These are phyloP conservation scores for Albifimbria verrucaria DNA, from an alignment of 2,329 filamentous ascomycete genomes.

Conservation along the genomic window DNA sequence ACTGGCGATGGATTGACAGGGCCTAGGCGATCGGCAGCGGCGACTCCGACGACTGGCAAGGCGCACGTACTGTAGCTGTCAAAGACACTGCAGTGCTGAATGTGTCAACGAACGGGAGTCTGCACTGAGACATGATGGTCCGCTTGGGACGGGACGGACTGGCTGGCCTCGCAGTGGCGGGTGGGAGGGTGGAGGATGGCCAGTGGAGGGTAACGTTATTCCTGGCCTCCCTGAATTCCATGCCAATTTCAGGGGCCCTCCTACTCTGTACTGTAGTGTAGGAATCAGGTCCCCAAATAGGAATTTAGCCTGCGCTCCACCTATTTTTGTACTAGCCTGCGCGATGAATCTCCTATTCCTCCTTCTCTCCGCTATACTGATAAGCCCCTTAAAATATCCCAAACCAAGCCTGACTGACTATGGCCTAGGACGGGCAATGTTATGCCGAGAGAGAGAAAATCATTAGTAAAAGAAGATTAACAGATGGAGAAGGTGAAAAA, in stretches of 20 bases:
- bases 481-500: too few species aligned
- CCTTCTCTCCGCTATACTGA: background rate
- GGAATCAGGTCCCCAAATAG: background rate
- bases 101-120: conserved; percentile 7
- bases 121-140: conserved; percentile 34
- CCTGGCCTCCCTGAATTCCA: background rate
- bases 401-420: too few species aligned
- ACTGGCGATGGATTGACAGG: background rate
- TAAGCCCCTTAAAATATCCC: background rate
- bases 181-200: background rate
- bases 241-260: background rate
- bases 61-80: background rate
- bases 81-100: background rate
- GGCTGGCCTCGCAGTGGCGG: too few species aligned
- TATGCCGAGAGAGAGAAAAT: too few species aligned
- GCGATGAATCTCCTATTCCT: background rate
- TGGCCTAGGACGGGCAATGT: too few species aligned
- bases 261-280: too few species aligned
- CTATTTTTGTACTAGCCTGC: background rate
- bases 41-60: background rate
- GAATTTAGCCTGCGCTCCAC: background rate
- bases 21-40: background rate
- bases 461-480: too few species aligned
- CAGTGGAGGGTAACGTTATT: background rate
- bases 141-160: background rate